Conservation (phyloP, 768 basidiomycete species). For the Serendipita sp. region DNA sequence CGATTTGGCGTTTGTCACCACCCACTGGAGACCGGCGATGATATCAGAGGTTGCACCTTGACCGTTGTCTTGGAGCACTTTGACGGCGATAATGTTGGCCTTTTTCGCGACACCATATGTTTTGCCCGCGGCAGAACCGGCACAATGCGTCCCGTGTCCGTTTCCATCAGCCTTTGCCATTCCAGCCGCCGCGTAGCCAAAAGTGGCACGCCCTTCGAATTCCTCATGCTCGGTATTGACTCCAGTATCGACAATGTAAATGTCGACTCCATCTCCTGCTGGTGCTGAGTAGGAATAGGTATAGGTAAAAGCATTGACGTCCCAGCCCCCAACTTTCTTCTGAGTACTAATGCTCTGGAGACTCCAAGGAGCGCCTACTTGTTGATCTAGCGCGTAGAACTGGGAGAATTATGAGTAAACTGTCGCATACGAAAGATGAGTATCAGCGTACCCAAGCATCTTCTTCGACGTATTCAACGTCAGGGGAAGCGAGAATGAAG, state of each 20-base stretch:
- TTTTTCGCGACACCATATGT: constrained; percentile 23
- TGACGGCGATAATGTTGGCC: constrained; percentile 26
- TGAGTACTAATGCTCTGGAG: neutral
- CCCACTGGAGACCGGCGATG: constrained; percentile 23
- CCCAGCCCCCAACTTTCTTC: neutral
- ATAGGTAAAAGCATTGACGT: constrained; percentile 13
- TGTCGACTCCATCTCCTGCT: constrained; percentile 24
- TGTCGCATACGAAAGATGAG: neutral
- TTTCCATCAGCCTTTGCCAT: constrained; percentile 20
- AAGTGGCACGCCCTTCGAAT: neutral
- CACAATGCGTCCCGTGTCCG: constrained; percentile 28
- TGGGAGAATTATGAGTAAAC: neutral
- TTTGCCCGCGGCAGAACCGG: constrained; percentile 17
- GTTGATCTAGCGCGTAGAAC: neutral
- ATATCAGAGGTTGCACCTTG: constrained; percentile 11
- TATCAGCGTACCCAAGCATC: neutral
- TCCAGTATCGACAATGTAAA: constrained; percentile 24
- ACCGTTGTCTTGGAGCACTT: constrained; percentile 19
- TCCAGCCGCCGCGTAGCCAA: constrained; percentile 10
- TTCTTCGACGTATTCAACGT: neutral
- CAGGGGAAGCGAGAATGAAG: neutral
- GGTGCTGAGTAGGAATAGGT: constrained; percentile 20
- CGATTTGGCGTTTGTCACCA: constrained; percentile 12
- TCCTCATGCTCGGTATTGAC: constrained; percentile 2
- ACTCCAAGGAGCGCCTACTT: neutral